Percentiles rank a stretch among this genome's conserved stretches.
Evolutionary conservation across 176 grass and related monocot species (phyloP).

Genomic region (Oryza officinalis): DNA sequence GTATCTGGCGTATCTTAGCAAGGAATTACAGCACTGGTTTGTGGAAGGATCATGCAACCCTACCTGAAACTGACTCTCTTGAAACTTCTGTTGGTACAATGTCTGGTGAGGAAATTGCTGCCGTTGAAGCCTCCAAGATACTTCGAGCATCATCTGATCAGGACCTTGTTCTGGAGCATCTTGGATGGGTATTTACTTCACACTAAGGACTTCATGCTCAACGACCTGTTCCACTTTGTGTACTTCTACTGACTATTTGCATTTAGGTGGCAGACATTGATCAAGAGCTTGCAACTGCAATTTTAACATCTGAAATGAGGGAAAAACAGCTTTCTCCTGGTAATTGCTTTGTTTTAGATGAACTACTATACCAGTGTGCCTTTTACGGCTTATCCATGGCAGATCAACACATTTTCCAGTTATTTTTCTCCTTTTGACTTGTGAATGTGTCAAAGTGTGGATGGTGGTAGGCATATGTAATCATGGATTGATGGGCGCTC

Average conservation of each 20-base stretch:
- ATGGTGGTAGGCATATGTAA: not conserved
- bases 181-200: slow-evolving; percentile 85
- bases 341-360: slow-evolving; percentile 46
- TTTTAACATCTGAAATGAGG: slow-evolving; percentile 90
- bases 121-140: slow-evolving; percentile 83
- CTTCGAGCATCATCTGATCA: slow-evolving; percentile 82
- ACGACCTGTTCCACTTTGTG: slow-evolving; percentile 8
- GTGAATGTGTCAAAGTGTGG: not conserved
- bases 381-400: slow-evolving; percentile 18
- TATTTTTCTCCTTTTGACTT: slow-evolving; percentile 9
- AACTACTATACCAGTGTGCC: slow-evolving; percentile 17
- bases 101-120: slow-evolving; percentile 63
- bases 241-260: slow-evolving; percentile 33
- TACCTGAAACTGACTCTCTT: slow-evolving; percentile 38
- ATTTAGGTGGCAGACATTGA: slow-evolving; percentile 82
- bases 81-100: slow-evolving; percentile 40
- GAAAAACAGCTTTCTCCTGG: slow-evolving; percentile 78
- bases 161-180: slow-evolving; percentile 89
- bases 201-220: not conserved
- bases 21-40: slow-evolving; percentile 79
- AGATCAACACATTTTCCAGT: slow-evolving; percentile 3
- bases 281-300: slow-evolving; percentile 70
- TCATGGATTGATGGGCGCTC: not conserved
- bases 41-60: slow-evolving; percentile 56
- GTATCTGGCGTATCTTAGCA: slow-evolving; percentile 79